phyloP scores from a whole-genome alignment of 2,329 filamentous ascomycete species.

The Aureobasidium leucospermi region DNA sequence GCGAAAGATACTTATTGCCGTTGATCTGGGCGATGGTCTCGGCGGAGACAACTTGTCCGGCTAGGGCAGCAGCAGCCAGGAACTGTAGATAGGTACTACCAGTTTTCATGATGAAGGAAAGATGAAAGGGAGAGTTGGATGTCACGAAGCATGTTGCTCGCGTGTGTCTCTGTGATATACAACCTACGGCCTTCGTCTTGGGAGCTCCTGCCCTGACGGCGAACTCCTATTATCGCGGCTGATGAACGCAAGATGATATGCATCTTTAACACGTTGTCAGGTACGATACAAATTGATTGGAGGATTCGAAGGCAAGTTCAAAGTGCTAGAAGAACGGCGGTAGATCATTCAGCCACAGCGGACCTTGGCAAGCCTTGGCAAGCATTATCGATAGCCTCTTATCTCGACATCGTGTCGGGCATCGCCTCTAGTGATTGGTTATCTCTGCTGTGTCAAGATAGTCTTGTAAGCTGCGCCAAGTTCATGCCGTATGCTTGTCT shows the following conservation, averaged over 20 bases:
- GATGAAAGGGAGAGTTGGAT: not conserved
- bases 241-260: not conserved
- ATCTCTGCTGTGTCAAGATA: not conserved
- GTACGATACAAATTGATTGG: not conserved
- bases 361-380: not conserved
- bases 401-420: constrained; percentile 2
- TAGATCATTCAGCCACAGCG: not conserved
- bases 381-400: not conserved
- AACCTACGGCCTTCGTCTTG: not conserved
- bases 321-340: not conserved
- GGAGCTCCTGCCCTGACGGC: not conserved
- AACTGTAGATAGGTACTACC: not conserved
- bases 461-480: not conserved
- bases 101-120: not conserved
- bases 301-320: not conserved
- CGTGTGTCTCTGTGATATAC: not conserved
- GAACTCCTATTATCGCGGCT: not conserved
- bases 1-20: constrained; percentile 56
- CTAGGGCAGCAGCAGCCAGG: not conserved
- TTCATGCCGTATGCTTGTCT: not conserved
- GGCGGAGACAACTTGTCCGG: not conserved
- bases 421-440: not conserved
- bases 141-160: not conserved
- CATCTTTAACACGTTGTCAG: not conserved
- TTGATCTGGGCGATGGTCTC: constrained; percentile 48